Evolutionary conservation across 495 filamentous ascomycete genomes (phyloP).

Genomic region (Trichoderma asperelloides): DNA sequence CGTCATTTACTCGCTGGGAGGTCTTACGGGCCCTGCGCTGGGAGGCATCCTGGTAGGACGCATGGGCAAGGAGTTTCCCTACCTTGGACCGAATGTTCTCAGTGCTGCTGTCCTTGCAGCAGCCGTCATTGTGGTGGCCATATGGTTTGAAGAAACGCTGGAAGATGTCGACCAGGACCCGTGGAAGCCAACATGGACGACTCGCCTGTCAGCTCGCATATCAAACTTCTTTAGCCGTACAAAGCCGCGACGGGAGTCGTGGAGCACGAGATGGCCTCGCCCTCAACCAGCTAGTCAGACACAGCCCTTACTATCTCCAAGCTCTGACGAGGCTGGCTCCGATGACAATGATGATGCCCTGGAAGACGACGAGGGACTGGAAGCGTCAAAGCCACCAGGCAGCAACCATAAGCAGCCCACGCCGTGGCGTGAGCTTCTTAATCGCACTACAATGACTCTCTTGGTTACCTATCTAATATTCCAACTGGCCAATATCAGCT

Average conservation of each 20-base stretch:
- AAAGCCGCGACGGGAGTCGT: conserved; percentile 6
- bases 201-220: background rate
- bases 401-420: conserved; percentile 28
- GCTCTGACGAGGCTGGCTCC: conserved; percentile 13
- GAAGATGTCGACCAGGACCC: conserved; percentile 49
- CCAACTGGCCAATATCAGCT: conserved; percentile 79
- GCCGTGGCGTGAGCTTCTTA: conserved; percentile 49
- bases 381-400: conserved; percentile 15
- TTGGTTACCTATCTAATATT: conserved; percentile 80
- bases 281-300: background rate
- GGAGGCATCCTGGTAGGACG: conserved; percentile 72
- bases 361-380: conserved; percentile 22
- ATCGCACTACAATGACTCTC: conserved; percentile 70
- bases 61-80: conserved; percentile 55
- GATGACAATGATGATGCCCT: conserved; percentile 32
- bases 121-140: conserved; percentile 59
- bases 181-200: conserved; percentile 4
- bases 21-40: conserved; percentile 82
- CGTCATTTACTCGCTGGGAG: conserved; percentile 85
- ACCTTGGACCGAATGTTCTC: conserved; percentile 74
- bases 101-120: conserved; percentile 59
- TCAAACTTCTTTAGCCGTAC: background rate
- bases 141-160: conserved; percentile 85
- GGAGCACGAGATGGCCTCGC: conserved; percentile 20
- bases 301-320: background rate